These are phyloP conservation scores for Cyclotella baltica DNA, from an alignment of 108 stramenopile species.

Conservation along the genomic window DNA sequence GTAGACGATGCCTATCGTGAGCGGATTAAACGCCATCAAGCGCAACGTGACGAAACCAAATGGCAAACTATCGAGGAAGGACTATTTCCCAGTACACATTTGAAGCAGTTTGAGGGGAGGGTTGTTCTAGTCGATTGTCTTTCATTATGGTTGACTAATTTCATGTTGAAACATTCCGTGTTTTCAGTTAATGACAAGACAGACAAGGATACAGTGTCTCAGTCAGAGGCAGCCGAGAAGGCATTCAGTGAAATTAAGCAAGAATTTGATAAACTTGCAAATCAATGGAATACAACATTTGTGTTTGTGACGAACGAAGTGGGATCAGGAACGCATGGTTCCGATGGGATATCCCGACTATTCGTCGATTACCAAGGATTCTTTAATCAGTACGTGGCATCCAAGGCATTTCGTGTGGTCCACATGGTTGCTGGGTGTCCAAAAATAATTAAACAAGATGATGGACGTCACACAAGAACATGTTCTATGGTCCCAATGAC, in stretches of 20 bases:
- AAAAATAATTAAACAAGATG: slow-evolving; percentile 40
- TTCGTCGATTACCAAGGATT: slow-evolving; percentile 69
- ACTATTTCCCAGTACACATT: slow-evolving; percentile 51
- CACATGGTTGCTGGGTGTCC: slow-evolving; percentile 64
- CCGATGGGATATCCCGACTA: slow-evolving; percentile 33
- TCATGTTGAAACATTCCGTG: slow-evolving; percentile 50
- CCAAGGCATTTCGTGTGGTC: slow-evolving; percentile 40
- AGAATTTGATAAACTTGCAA: slow-evolving; percentile 56
- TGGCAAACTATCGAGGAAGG: slow-evolving; percentile 67
- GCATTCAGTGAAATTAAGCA: slow-evolving; percentile 35
- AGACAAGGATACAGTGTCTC: slow-evolving; percentile 14
- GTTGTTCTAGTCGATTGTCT: slow-evolving; percentile 66
- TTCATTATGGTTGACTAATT: slow-evolving; percentile 70
- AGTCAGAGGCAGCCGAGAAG: slow-evolving; percentile 25
- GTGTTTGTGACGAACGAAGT: slow-evolving; percentile 67
- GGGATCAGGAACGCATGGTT: slow-evolving; percentile 60
- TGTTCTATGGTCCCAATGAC: neutral
- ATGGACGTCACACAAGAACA: neutral
- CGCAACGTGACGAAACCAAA: slow-evolving; percentile 34
- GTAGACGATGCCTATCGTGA: slow-evolving; percentile 52
- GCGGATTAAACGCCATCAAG: slow-evolving; percentile 57
- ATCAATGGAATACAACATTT: slow-evolving; percentile 61
- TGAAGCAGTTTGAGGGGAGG: slow-evolving; percentile 38
- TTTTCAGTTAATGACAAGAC: slow-evolving; percentile 30
- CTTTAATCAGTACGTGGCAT: slow-evolving; percentile 62